These are phyloP conservation scores for Fusarium pseudoanthophilum DNA, from an alignment of 2,329 filamentous ascomycete genomes.

Conservation along the genomic window DNA sequence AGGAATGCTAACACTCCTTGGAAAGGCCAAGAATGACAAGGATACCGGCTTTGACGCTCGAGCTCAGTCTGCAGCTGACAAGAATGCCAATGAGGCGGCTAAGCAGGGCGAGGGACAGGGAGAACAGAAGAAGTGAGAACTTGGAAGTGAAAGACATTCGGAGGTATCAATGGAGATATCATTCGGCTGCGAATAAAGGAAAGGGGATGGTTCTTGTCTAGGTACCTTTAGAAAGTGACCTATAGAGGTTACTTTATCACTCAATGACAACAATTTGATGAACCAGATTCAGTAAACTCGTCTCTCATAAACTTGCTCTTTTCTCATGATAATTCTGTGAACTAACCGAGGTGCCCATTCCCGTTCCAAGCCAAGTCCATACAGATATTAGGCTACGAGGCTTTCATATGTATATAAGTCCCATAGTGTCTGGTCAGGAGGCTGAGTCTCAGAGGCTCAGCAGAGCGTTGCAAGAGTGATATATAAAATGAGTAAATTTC, in stretches of 20 bases:
- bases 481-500: neutral
- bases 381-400: neutral
- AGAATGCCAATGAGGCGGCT: neutral
- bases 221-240: neutral
- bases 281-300: neutral
- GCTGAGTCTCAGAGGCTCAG: neutral
- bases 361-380: neutral
- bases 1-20: neutral
- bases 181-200: neutral
- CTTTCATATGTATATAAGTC: neutral
- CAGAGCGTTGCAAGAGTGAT: neutral
- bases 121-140: constrained; percentile 17
- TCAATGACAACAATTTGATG: neutral
- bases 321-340: neutral
- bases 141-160: neutral
- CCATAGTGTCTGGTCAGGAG: neutral
- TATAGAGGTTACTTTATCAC: neutral
- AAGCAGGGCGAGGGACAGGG: neutral
- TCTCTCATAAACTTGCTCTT: neutral
- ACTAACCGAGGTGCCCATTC: neutral
- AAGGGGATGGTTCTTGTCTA: neutral
- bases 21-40: constrained; percentile 14
- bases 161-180: neutral
- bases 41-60: neutral
- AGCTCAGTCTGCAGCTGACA: constrained; percentile 11